Conservation (phyloP, 352 stramenopile genomes). For the Globisporangium okanoganense region DNA sequence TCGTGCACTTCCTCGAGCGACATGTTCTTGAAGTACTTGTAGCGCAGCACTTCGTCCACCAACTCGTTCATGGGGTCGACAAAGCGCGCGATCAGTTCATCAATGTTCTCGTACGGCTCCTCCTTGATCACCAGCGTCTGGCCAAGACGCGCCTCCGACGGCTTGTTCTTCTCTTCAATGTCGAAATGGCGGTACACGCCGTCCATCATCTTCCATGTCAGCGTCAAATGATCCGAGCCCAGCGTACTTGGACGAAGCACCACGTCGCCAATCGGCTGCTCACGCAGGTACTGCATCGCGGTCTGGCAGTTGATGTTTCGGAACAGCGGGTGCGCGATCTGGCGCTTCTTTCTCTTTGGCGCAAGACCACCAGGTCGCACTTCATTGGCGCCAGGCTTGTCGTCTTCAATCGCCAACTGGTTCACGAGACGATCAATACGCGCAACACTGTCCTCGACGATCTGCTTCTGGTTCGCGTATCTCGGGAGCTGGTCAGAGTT, state of each 20-base stretch:
- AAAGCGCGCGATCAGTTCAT: conserved; percentile 86
- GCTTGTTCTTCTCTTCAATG: conserved; percentile 86
- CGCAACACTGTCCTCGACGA: conserved; percentile 64
- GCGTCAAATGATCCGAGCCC: conserved; percentile 78
- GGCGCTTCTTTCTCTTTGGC: conserved; percentile 78
- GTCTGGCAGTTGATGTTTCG: conserved; percentile 84
- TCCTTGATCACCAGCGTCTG: conserved; percentile 85
- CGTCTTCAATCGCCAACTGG: conserved; percentile 64
- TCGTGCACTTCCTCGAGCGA: conserved; percentile 75
- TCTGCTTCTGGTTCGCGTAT: conserved; percentile 45
- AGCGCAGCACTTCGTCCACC: conserved; percentile 80
- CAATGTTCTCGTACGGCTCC: conserved; percentile 83
- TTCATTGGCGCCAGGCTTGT: conserved; percentile 41
- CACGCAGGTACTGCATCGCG: conserved; percentile 79
- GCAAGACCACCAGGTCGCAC: conserved; percentile 17
- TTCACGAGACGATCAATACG: conserved; percentile 80
- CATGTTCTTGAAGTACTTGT: conserved; percentile 84
- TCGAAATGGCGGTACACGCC: conserved; percentile 87
- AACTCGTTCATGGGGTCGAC: conserved; percentile 88
- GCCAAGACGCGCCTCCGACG: conserved; percentile 76
- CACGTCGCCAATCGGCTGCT: conserved; percentile 75
- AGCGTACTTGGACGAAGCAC: conserved; percentile 84
- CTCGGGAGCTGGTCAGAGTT: conserved; percentile 50
- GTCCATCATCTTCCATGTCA: conserved; percentile 89
- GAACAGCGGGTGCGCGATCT: conserved; percentile 84